A percentile compares a stretch with the other conserved stretches of the same genome.
Evolutionary conservation across 2,329 filamentous ascomycete species (phyloP).

Genomic region (Lecanicillium sp.): DNA sequence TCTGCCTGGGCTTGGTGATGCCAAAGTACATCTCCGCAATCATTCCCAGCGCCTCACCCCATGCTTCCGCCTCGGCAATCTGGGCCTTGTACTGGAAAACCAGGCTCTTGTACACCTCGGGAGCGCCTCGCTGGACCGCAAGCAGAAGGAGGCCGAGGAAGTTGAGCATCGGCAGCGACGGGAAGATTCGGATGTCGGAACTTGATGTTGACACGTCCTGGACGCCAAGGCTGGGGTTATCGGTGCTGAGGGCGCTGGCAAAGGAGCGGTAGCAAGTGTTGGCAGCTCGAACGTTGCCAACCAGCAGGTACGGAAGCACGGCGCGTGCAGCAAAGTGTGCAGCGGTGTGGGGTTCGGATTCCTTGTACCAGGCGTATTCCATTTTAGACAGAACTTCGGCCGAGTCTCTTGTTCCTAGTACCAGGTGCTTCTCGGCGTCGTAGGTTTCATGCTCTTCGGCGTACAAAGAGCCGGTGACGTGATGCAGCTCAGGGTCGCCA

Average conservation of each 20-base stretch:
- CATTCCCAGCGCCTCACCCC: constrained; percentile 76
- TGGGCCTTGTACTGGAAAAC: constrained; percentile 72
- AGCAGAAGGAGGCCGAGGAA: constrained; percentile 82
- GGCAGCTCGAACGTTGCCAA: constrained; percentile 84
- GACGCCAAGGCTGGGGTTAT: constrained; percentile 51
- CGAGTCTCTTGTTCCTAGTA: constrained; percentile 84
- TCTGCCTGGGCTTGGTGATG: constrained; percentile 79
- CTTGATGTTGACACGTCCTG: constrained; percentile 73
- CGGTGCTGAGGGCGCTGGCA: constrained; percentile 29
- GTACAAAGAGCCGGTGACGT: constrained; percentile 79
- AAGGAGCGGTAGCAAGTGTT: constrained; percentile 70
- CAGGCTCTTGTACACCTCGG: constrained; percentile 77
- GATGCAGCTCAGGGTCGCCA: constrained; percentile 90
- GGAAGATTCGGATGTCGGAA: constrained; percentile 75
- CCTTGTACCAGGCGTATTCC: constrained; percentile 90
- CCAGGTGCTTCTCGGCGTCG: constrained; percentile 84
- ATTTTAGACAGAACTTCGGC: constrained; percentile 71
- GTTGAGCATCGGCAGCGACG: constrained; percentile 87
- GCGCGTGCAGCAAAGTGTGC: constrained; percentile 79
- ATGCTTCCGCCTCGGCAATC: constrained; percentile 67
- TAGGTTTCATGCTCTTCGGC: constrained; percentile 91
- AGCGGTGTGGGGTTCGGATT: constrained; percentile 82
- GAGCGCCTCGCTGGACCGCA: constrained; percentile 68
- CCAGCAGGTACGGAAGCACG: constrained; percentile 82
- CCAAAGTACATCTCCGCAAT: constrained; percentile 97